phyloP scores from a whole-genome alignment of 805 yeast genomes.

The Candida rishiriensis region DNA sequence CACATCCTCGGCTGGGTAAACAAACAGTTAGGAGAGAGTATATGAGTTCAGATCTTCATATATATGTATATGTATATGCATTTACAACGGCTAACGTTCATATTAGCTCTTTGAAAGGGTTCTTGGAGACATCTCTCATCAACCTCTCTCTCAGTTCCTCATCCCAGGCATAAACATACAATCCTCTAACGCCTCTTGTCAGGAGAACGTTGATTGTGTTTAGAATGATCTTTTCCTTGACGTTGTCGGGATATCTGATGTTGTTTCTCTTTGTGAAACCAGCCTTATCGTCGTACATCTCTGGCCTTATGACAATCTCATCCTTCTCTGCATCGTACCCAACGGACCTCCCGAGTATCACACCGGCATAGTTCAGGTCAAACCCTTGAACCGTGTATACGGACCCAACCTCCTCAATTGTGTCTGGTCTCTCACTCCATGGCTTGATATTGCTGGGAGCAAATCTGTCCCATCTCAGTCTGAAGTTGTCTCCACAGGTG shows the following conservation, averaged over 20 bases:
- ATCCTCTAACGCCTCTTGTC: conserved; percentile 42
- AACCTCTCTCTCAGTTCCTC: conserved; percentile 33
- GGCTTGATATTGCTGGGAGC: conserved; percentile 36
- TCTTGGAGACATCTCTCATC: not conserved
- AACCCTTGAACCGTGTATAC: conserved; percentile 47
- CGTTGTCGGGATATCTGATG: conserved; percentile 31
- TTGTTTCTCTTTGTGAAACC: conserved; percentile 41
- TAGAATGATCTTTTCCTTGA: conserved; percentile 37
- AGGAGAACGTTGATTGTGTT: conserved; percentile 42
- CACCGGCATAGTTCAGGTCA: conserved; percentile 44
- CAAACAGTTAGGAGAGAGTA: too few relatives aligned
- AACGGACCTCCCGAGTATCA: conserved; percentile 40
- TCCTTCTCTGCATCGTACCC: conserved; percentile 35
- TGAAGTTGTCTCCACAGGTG: conserved; percentile 37
- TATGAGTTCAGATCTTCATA: too few relatives aligned
- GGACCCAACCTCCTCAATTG: conserved; percentile 44
- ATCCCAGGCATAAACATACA: conserved; percentile 41
- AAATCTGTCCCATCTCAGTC: conserved; percentile 44
- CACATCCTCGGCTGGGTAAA: too few relatives aligned
- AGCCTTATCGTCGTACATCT: conserved; percentile 41
- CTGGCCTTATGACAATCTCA: conserved; percentile 30
- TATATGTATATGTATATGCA: too few relatives aligned
- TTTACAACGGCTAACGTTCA: too few relatives aligned
- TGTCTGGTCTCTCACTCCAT: conserved; percentile 43
- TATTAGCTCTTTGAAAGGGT: too few relatives aligned